Evolutionary conservation across 2,329 filamentous ascomycete species (phyloP), one percentile per base, ranked within the genome.

Genomic region (Teratosphaeriaceae sp.): DNA sequence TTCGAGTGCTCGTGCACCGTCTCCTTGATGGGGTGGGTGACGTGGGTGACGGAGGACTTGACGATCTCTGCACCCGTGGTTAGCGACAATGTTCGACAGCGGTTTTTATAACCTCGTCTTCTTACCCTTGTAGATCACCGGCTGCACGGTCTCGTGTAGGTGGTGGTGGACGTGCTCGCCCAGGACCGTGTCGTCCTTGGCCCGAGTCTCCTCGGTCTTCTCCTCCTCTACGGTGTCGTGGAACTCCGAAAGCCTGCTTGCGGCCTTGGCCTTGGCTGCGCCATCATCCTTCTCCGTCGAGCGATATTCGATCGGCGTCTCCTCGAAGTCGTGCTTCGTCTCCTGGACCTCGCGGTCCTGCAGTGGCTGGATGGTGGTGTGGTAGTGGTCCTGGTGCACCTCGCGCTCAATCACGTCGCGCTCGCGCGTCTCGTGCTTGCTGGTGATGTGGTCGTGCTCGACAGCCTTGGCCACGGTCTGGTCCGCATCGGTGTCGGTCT

Each of bases 41-140:
- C 51, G 44, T 58, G 55, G 2, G 50, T 53, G 2, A 58, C 55
- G 2, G 48, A 49, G 11, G 45, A 44, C 40, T 50, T 42, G 24
- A 58, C 33, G 11, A 44, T 49, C 42, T 55, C 54, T 56, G 42
- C 19, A 34, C 7, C 11, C 13, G 19, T n/a, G 40, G 35, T 20
- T 15, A 42, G 15, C 13, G 18, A 16, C 30, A 21, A n/a, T n/a
- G 23, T 18, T 23, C 11, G 24, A 9, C 3, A 23, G 21, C 26
- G 19, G 18, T n/a, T 11, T 26, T 3, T 4, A 18, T 5, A 15
- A 19, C 4, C 20, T n/a, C n/a, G n/a, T 19, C n/a, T n/a, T n/a
- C 50, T 38, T 13, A 55, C 51, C 51, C 46, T 58, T 56, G 40
- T 58, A 49, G 26, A 58, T 55, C 30, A 58, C 52, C 21, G 55